Evolutionary conservation across 805 yeast genomes (phyloP), one percentile per base, ranked within the genome.

Genomic region (Ogataea angusta): DNA sequence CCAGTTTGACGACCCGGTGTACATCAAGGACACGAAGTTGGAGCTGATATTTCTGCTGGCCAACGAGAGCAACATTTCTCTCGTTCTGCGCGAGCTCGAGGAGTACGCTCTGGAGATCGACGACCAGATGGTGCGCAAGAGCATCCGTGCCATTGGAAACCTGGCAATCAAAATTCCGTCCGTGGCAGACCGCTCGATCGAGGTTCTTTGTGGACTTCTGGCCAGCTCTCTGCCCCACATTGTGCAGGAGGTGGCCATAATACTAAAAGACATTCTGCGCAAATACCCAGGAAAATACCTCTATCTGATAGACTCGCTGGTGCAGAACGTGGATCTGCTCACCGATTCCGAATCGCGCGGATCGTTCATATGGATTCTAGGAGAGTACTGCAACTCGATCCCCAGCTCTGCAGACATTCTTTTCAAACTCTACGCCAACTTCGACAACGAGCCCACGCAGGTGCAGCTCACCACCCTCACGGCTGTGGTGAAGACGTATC

Each of bases 61-160:
- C 1, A 74, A 78, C 53, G 80, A 77, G 38, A 48, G 60, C 8
- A 85, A 85, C 52, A 68, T 83, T 33, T 69, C 67, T 5, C 63
- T 70, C 27, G 87, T 91, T 1, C 65, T 90, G 33, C 65, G 76
- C 13, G 98, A 90, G 57, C 62, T 90, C 38, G 83, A 80, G 47
- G 95, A 85, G 52, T 90, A 90, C 60, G 95, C 95, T 4, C 76
- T 88, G 0, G 96, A 87, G 53, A 80, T 86, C 10, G 96, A 90
- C 60, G 75, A 81, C 17, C 83, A 84, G 43, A 87, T 89, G 82
- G 86, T 90, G 2, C 69, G 95, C 41, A 85, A 88, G 54, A 89
- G 97, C 0, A 79, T 91, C 3, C 67, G 95, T 44, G 95, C 96
- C 0, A 79, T 91, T 46, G 97, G 97, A 2, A 86, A 89, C 54